Base-by-base conservation (phyloP, 2,329 filamentous ascomycete species). In the Botrytis galanthina region DNA sequence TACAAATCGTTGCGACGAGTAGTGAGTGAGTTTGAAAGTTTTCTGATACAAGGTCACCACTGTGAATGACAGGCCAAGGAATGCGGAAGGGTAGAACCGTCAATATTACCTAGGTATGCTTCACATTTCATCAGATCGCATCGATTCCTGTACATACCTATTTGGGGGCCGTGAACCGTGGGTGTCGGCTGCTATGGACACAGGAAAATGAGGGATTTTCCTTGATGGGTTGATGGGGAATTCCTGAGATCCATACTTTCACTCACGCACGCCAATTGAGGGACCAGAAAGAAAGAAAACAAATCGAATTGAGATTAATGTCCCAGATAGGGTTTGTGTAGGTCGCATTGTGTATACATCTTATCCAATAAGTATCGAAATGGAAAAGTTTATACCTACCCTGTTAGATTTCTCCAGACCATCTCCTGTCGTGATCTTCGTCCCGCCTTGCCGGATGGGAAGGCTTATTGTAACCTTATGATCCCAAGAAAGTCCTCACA, bases 381-480 rank as follows among this genome's bases (percentile, higher is more conserved):
- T 22, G 18, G 26, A 32, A 42, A 61, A 39, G 16, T n/a, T 61
- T 32, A 42, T 37, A 18, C 42, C 16, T 26, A 57, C 66, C 48
- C 35, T 57, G 48, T 32, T n/a, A 48, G 42, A 48, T 66, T 66
- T 64, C 42, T 64, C 62, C 42, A 46, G 35, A 29, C 57, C 51
- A 22, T 29, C 18, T 70, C 42, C 37, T 44, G 51, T 37, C 42
- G 54, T 70, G 54, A 70, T 70, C 68, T 39, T 46, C 39, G 22
- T 70, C 54, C 68, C 68, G 68, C 54, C 22, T 61, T 22, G 42
- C 54, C 39, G 39, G 22, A 68, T 68, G 35, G n/a, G 16, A 68
- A 35, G 37, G 51, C 68, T 60, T 35, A 20, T 70, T 70, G 37
- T 44, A 60, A 60, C 51, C 67, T 70, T 70, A 54, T 39, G 42